Base-by-base conservation (phyloP, 805 yeast species). In the Blastobotrys parvus region DNA sequence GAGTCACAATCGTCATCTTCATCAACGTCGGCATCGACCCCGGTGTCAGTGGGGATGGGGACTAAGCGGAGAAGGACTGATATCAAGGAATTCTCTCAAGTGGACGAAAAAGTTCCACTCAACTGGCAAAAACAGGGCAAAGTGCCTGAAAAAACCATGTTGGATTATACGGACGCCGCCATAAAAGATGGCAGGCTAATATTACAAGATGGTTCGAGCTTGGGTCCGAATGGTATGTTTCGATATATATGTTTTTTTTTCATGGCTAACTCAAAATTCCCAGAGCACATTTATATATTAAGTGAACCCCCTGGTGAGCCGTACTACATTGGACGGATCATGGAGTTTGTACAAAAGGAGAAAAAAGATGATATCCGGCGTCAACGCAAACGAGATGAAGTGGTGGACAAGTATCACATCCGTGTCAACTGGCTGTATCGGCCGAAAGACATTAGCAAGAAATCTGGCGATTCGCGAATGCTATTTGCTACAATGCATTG, bases 251-350 rank as follows among this genome's bases (percentile, higher is more conserved):
- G n/a, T n/a, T n/a, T n/a, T n/a, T 11, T 11, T 13, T 5, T 10
- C 7, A 11, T 4, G 11, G 10, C 29, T 16, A 25, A 29, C 32
- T 29, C 11, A 29, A n/a, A 20, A 21, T 27, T 13, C 18, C 30
- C 30, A 51, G 94, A 88, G 45, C 77, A 70, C 46, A 80, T 88
- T 7, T 88, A 83, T 58, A 78, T 89, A 78, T 72, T 89, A 10
- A 78, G 92, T 49, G 96, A 87, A 60, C 95, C 95, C 1, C 87
- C 95, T 0, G 92, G 95, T 2, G 96, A 87, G 54, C 97, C 97
- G 0, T 92, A 83, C 66, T 85, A 87, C 55, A 74, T 92, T 35
- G 97, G 94, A 1, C 69, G 90, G 34, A 71, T 90, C 32, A 74
- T 85, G 69, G 92, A 89, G 13, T 86, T 88, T 51, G 70, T 68